Percentiles rank a stretch among this genome's conserved stretches.
phyloP scores from a whole-genome alignment of 192 early-diverging fungal species.

The Backusella macrospora region DNA sequence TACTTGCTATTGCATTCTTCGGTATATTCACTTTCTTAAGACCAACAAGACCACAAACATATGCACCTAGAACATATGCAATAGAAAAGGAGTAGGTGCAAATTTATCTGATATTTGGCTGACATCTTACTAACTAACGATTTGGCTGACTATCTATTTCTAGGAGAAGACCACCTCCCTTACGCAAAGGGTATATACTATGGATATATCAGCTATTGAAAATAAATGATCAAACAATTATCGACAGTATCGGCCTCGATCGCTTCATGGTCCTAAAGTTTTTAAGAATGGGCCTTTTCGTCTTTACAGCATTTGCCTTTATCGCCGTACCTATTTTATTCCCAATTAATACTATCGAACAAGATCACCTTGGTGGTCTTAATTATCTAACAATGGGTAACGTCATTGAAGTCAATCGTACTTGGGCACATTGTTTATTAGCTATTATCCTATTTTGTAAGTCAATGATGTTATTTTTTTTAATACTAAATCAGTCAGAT shows the following conservation, averaged over 20 bases:
- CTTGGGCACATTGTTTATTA: conserved; percentile 75
- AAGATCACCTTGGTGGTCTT: conserved; percentile 52
- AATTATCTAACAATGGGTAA: conserved; percentile 73
- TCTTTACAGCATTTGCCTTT: conserved; percentile 63
- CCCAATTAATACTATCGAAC: conserved; percentile 69
- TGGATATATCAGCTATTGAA: conserved; percentile 65
- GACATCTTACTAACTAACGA: conserved; percentile 3
- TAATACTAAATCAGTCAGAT: neutral
- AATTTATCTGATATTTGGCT: neutral
- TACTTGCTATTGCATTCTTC: conserved; percentile 53
- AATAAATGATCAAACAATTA: conserved; percentile 56
- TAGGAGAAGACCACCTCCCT: conserved; percentile 56
- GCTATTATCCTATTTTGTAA: conserved; percentile 57
- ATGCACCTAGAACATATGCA: conserved; percentile 71
- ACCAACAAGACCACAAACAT: conserved; percentile 64
- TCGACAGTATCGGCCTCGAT: conserved; percentile 67
- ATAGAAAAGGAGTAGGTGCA: conserved; percentile 53
- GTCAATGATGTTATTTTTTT: conserved; percentile 20
- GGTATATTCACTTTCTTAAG: conserved; percentile 68
- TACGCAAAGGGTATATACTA: conserved; percentile 53
- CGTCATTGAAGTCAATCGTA: conserved; percentile 50
- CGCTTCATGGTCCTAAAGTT: conserved; percentile 81
- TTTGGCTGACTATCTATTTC: neutral
- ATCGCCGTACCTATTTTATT: conserved; percentile 63
- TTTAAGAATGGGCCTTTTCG: conserved; percentile 63